These are phyloP conservation scores for Aspergillus wentii DNA, from an alignment of 495 filamentous ascomycete genomes.

Conservation along the genomic window DNA sequence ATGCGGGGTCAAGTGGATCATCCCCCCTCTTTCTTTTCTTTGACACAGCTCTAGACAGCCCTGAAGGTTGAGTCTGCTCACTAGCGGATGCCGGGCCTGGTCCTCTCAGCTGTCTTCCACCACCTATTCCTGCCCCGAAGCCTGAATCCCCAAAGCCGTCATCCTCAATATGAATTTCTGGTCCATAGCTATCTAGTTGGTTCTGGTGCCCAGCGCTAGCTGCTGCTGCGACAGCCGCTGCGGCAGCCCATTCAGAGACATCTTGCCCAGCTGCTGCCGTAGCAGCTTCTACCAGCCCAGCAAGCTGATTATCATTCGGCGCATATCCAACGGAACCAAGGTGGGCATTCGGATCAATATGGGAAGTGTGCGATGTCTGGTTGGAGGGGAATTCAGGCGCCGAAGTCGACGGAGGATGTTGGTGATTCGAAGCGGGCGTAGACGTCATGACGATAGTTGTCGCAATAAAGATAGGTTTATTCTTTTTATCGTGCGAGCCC, in stretches of 20 bases:
- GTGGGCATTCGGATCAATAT: constrained; percentile 31
- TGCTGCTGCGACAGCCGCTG: constrained; percentile 30
- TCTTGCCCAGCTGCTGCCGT: constrained; percentile 49
- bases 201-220: constrained; percentile 33
- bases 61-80: constrained; percentile 73
- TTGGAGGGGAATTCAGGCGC: constrained; percentile 22
- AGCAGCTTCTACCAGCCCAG: constrained; percentile 48
- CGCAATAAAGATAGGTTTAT: no score
- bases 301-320: constrained; percentile 45
- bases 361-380: constrained; percentile 19
- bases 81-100: constrained; percentile 28
- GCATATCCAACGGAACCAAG: constrained; percentile 29
- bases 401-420: constrained; percentile 27
- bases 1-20: constrained; percentile 40
- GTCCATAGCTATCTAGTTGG: constrained; percentile 34
- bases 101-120: constrained; percentile 25
- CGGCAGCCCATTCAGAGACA: constrained; percentile 38
- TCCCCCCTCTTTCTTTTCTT: constrained; percentile 43
- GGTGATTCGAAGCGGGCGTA: constrained; percentile 22
- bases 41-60: constrained; percentile 48
- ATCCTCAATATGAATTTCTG: constrained; percentile 39
- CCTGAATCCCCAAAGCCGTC: constrained; percentile 37
- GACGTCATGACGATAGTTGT: constrained; percentile 34
- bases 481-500: no score
- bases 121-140: constrained; percentile 24